Evolutionary conservation across 225 moss, liverwort and hornwort genomes (phyloP).

Genomic region (Physcomitrium patens): DNA sequence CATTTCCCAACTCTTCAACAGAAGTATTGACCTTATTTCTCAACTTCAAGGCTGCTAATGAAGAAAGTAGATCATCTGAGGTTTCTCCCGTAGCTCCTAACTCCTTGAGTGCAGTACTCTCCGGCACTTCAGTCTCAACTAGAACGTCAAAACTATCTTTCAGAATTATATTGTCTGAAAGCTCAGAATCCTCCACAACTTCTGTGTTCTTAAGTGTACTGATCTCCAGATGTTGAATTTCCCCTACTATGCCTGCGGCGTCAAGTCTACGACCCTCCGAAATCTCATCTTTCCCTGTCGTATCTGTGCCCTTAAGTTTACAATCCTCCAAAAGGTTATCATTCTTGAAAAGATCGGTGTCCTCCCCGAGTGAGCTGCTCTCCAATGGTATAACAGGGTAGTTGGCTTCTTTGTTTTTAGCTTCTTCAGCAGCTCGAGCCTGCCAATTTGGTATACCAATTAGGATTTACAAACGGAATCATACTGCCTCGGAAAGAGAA

Average conservation of each 20-base stretch:
- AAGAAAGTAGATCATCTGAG: conserved; percentile 38
- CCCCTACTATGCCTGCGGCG: neutral
- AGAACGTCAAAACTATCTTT: conserved; percentile 3
- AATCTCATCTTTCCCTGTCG: neutral
- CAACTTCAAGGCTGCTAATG: conserved; percentile 40
- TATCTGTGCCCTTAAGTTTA: neutral
- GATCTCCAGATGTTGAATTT: conserved; percentile 10
- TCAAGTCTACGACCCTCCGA: neutral
- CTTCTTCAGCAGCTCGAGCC: conserved; percentile 49
- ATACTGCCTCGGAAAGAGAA: neutral
- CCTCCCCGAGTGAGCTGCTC: too few relatives aligned
- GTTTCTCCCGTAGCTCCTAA: conserved; percentile 9
- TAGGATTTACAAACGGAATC: conserved; percentile 17
- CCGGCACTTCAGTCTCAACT: conserved; percentile 9
- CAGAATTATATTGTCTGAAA: conserved; percentile 6
- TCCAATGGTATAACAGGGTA: too few relatives aligned
- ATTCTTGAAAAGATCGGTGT: neutral
- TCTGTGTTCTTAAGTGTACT: conserved; percentile 19
- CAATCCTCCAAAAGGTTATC: conserved; percentile 31
- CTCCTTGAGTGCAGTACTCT: conserved; percentile 12
- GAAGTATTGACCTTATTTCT: neutral
- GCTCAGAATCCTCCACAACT: conserved; percentile 20
- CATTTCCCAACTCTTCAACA: conserved; percentile 34
- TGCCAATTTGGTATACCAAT: conserved; percentile 31
- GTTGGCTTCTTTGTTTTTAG: neutral